Percentiles rank a stretch among this genome's conserved stretches.
Conservation (phyloP, 441 rosid species). For the Bocquillonia castaneifolia region DNA sequence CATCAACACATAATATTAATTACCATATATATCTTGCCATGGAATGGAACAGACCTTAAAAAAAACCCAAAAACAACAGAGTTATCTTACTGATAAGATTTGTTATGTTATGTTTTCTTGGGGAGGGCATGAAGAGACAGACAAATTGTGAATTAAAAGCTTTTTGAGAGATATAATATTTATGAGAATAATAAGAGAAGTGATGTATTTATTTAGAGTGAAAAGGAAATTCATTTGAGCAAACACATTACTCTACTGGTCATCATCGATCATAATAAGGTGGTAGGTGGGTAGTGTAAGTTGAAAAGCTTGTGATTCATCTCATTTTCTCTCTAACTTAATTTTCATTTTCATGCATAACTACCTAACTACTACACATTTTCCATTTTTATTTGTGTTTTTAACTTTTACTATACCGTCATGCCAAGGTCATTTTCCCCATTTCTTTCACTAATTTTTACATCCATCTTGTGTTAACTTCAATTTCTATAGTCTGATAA, state of each 20-base stretch:
- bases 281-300: conserved; percentile 10
- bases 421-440: neutral
- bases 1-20: neutral
- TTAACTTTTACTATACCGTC: neutral
- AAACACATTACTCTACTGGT: neutral
- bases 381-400: too few relatives aligned
- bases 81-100: neutral
- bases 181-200: too few relatives aligned
- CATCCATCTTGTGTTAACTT: too few relatives aligned
- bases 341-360: too few relatives aligned
- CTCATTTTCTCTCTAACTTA: conserved; percentile 13
- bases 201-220: neutral
- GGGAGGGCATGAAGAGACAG: too few relatives aligned
- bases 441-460: neutral
- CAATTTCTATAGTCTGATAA: neutral
- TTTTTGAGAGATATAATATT: too few relatives aligned
- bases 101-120: neutral
- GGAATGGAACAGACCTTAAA: neutral
- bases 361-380: neutral
- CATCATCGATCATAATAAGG: neutral
- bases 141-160: too few relatives aligned
- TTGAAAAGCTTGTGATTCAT: conserved; percentile 1
- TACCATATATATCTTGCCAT: neutral
- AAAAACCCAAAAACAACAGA: neutral
- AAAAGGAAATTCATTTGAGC: neutral